A percentile compares a stretch with the other conserved stretches of the same genome.
Conservation (phyloP, 805 yeast species). For the Candida ipomoeae region DNA sequence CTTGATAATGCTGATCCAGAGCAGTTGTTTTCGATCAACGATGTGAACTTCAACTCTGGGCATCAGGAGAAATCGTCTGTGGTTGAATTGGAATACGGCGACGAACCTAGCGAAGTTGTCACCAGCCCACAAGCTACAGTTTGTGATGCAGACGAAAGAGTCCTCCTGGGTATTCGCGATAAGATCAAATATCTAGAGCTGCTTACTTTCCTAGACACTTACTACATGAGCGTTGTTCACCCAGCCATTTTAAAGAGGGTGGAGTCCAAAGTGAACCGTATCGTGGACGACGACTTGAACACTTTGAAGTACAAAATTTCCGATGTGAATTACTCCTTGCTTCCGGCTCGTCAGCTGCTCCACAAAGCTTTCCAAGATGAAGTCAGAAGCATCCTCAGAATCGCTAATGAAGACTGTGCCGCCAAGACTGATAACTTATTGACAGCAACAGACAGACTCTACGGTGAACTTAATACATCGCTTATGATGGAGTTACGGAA, state of each 20-base stretch:
- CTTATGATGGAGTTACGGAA: conserved; percentile 57
- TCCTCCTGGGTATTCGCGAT: background rate
- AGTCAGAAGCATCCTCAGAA: conserved; percentile 30
- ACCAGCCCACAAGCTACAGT: background rate
- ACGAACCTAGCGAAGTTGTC: background rate
- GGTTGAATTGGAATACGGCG: conserved; percentile 4
- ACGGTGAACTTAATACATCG: conserved; percentile 72
- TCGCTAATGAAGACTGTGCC: conserved; percentile 43
- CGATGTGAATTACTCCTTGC: conserved; percentile 28
- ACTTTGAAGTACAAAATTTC: conserved; percentile 13
- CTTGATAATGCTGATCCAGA: background rate
- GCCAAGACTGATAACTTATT: conserved; percentile 56
- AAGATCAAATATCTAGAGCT: background rate
- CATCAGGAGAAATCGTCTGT: conserved; percentile 4
- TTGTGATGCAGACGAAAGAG: background rate
- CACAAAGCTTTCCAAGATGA: conserved; percentile 33
- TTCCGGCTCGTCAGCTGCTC: conserved; percentile 33
- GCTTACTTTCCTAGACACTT: conserved; percentile 3
- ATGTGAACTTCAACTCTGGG: background rate
- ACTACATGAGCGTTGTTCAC: conserved; percentile 9
- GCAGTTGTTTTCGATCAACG: background rate
- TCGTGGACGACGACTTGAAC: conserved; percentile 6
- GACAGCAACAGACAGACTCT: conserved; percentile 61
- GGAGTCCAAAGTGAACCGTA: background rate
- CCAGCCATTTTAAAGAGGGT: conserved; percentile 10